A percentile compares a stretch with the other conserved stretches of the same genome.
Evolutionary conservation across 352 stramenopile genomes (phyloP).

Genomic region (Phytophthora vignae): DNA sequence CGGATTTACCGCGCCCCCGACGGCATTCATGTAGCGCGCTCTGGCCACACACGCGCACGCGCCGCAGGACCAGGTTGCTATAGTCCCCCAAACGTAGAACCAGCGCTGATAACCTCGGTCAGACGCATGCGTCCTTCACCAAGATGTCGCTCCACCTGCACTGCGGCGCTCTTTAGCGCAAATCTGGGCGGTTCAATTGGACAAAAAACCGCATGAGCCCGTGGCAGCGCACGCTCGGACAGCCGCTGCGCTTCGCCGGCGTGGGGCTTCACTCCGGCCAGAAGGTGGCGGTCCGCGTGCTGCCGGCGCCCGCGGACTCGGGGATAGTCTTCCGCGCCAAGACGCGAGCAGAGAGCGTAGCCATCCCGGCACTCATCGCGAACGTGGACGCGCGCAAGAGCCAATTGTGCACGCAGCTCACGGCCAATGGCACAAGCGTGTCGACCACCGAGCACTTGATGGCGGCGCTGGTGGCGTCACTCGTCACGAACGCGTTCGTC

Average conservation of each 20-base stretch:
- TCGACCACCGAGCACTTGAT: conserved; percentile 78
- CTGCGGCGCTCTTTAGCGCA: conserved; percentile 1
- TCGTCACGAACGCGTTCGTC: conserved; percentile 57
- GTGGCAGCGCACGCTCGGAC: conserved; percentile 61
- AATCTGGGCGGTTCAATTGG: conserved; percentile 13
- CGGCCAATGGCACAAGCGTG: conserved; percentile 32
- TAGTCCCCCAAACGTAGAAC: neutral
- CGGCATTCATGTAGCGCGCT: neutral
- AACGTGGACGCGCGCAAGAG: conserved; percentile 52
- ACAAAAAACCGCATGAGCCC: conserved; percentile 24
- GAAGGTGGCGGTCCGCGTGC: conserved; percentile 40
- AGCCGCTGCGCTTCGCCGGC: conserved; percentile 57
- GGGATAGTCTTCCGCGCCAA: conserved; percentile 46
- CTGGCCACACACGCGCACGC: neutral
- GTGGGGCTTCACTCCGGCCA: conserved; percentile 69
- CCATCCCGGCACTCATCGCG: conserved; percentile 39
- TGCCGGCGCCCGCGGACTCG: conserved; percentile 38
- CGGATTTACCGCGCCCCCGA: neutral
- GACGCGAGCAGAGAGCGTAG: neutral
- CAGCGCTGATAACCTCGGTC: conserved; percentile 1
- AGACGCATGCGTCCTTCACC: neutral
- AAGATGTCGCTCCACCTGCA: neutral
- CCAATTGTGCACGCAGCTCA: conserved; percentile 70
- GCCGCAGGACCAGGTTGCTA: neutral
- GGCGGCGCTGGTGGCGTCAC: conserved; percentile 57